These are phyloP conservation scores for Alternaria burnsii DNA, from an alignment of 2,329 filamentous ascomycete genomes.

Conservation along the genomic window DNA sequence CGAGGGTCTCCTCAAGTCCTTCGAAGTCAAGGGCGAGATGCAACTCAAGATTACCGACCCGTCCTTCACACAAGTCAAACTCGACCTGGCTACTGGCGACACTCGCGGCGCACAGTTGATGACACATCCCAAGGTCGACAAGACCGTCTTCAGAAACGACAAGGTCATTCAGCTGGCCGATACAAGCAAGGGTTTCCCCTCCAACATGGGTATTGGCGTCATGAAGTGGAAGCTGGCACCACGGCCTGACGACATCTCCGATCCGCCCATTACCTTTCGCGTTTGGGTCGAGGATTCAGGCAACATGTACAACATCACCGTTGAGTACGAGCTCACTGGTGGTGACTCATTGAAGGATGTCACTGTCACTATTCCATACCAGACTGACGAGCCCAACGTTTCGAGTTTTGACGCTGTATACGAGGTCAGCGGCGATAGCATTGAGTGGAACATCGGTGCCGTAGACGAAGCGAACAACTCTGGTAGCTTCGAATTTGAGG, in stretches of 20 bases:
- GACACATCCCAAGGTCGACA: slow-evolving; percentile 96
- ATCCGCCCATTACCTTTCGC: slow-evolving; percentile 93
- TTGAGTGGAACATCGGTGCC: slow-evolving; percentile 92
- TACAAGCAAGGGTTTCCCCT: slow-evolving; percentile 84
- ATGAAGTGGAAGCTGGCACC: slow-evolving; percentile 90
- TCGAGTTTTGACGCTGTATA: slow-evolving; percentile 95
- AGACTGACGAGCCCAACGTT: slow-evolving; percentile 83
- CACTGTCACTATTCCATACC: slow-evolving; percentile 85
- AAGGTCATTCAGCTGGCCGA: slow-evolving; percentile 93
- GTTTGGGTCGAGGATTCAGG: slow-evolving; percentile 95
- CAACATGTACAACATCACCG: slow-evolving; percentile 85
- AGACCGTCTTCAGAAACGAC: slow-evolving; percentile 80
- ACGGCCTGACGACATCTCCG: slow-evolving; percentile 78
- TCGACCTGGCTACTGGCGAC: slow-evolving; percentile 77
- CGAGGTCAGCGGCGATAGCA: slow-evolving; percentile 87
- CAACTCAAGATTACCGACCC: slow-evolving; percentile 90
- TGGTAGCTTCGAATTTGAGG: slow-evolving; percentile 95
- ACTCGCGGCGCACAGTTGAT: slow-evolving; percentile 90
- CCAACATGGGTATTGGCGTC: slow-evolving; percentile 92
- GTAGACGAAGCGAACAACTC: slow-evolving; percentile 83
- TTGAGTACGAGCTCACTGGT: slow-evolving; percentile 94
- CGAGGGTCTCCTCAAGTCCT: slow-evolving; percentile 85
- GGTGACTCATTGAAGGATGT: slow-evolving; percentile 83
- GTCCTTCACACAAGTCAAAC: slow-evolving; percentile 88
- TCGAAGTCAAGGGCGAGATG: slow-evolving; percentile 90